Evolutionary conservation across 371 early-diverging fungal genomes (phyloP), one percentile per base, ranked within the genome.

Genomic region (Batkoa obscura): DNA sequence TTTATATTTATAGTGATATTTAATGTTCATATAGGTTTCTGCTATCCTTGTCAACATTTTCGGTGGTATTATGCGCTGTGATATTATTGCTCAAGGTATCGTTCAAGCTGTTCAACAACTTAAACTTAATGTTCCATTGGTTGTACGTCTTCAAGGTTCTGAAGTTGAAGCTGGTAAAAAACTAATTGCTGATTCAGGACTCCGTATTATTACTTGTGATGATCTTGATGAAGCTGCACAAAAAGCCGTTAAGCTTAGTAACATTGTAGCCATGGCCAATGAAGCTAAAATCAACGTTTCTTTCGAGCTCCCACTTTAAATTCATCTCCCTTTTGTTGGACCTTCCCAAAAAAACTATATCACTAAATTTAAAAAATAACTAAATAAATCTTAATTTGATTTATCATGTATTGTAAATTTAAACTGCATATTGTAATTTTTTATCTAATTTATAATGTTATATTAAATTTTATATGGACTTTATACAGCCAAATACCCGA

Each of bases 41-140:
- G 90, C 94, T 57, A 93, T 95, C 62, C 85, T 98, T 61, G 95
- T 95, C 69, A 98, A 98, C 78, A 98, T 98, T 66, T 98, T 98
- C 66, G 96, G 98, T 62, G 98, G 96, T 62, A 98, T 97, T 66
- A 95, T 95, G 95, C 84, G 93, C 61, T 98, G 96, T 73, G 95
- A 95, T 71, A 81, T 94, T 59, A 93, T 95, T 74, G 96, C 98
- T 43, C 79, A 94, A 73, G 98, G 96, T 66, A 92, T 98, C 68
- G 90, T 98, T 69, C 79, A 85, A 13, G 98, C 96, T 56, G 88
- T 89, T 51, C 78, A 87, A 63, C 81, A 90, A 59, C 77, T 95
- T 36, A 82, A 86, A 49, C 75, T 95, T 57, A 78, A 79, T 69
- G 83, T 98, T 52, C 98, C 96, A 8, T 76, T 98, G 49, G 83